phyloP scores from a whole-genome alignment of 2,329 filamentous ascomycete species.

The Atkinsonella texensis region DNA sequence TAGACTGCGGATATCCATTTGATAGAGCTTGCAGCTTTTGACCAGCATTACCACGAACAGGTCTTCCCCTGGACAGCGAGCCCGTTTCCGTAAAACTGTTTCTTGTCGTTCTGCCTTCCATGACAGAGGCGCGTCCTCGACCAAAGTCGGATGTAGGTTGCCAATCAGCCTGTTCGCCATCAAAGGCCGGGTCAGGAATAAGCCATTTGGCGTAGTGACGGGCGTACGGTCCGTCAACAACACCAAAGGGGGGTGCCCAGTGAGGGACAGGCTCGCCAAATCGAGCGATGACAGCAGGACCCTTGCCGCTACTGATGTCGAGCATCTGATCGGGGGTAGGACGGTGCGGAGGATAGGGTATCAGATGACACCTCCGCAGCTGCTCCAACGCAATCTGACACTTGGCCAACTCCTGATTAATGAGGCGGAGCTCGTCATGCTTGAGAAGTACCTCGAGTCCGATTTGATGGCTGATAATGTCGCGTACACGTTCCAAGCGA shows the following conservation, averaged over 20 bases:
- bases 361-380: conserved; percentile 79
- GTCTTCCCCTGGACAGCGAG: conserved; percentile 37
- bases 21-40: conserved; percentile 59
- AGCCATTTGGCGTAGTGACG: conserved; percentile 95
- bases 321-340: conserved; percentile 55
- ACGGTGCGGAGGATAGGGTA: conserved; percentile 70
- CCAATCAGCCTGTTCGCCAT: conserved; percentile 46
- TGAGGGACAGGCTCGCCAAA: conserved; percentile 54
- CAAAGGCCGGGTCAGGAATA: conserved; percentile 77
- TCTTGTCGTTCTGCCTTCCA: conserved; percentile 68
- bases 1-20: conserved; percentile 58
- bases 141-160: conserved; percentile 28
- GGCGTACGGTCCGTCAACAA: conserved; percentile 83
- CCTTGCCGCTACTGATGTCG: conserved; percentile 62
- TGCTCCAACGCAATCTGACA: conserved; percentile 91
- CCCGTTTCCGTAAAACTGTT: conserved; percentile 44
- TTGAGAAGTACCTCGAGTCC: conserved; percentile 86
- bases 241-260: conserved; percentile 80
- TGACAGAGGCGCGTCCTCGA: conserved; percentile 30
- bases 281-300: conserved; percentile 52
- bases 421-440: conserved; percentile 85
- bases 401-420: conserved; percentile 93
- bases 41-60: conserved; percentile 36
- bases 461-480: conserved; percentile 74
- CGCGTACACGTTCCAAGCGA: conserved; percentile 43